Percentiles rank a stretch among this genome's conserved stretches.
phyloP scores from a whole-genome alignment of 1,284 basidiomycete species.

The Ganoderma sinense region DNA sequence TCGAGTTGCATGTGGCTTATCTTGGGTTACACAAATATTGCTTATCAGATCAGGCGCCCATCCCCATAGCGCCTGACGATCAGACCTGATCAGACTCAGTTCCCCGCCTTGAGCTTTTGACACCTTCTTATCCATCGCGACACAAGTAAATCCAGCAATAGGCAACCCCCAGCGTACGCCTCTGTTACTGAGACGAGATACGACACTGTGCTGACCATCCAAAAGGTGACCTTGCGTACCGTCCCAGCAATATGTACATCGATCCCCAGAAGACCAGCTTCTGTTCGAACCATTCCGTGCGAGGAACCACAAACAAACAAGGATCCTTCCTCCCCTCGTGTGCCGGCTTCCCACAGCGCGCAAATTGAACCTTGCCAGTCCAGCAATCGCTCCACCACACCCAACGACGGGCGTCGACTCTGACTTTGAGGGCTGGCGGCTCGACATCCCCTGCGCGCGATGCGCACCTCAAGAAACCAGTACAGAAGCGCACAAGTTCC shows the following conservation, averaged over 20 bases:
- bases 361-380: constrained; percentile 4
- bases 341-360: constrained; percentile 1
- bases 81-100: too few species aligned
- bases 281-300: background rate
- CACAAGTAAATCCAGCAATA: background rate
- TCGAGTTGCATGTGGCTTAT: background rate
- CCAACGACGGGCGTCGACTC: background rate
- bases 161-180: background rate
- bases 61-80: background rate
- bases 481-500: background rate
- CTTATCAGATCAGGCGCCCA: background rate
- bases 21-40: background rate
- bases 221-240: background rate
- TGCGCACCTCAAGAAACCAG: background rate
- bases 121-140: background rate
- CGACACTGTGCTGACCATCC: background rate
- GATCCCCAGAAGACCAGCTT: background rate
- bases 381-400: background rate
- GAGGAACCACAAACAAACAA: background rate
- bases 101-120: background rate
- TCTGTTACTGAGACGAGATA: background rate
- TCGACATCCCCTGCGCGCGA: background rate
- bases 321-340: background rate
- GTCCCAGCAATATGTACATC: background rate
- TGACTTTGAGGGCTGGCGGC: background rate